Evolutionary conservation across 2,329 filamentous ascomycete species (phyloP).

Genomic region (Bipolaris bicolor): DNA sequence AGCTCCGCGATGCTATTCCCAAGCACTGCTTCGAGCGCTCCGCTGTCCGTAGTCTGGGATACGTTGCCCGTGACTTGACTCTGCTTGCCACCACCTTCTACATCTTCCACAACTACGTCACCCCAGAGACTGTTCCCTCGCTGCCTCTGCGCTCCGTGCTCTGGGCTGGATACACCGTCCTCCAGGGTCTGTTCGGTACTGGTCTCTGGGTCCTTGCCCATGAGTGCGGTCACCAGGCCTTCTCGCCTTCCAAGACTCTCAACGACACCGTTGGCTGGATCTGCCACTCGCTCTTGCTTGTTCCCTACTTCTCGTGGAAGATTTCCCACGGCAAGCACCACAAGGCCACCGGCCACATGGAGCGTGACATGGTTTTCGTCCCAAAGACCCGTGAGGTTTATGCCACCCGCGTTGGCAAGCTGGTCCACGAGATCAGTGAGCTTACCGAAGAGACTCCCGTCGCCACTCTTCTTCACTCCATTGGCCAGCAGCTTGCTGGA

Average conservation of each 20-base stretch:
- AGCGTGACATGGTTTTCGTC: slow-evolving; percentile 99
- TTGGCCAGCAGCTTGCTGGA: slow-evolving; percentile 86
- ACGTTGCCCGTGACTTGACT: slow-evolving; percentile 82
- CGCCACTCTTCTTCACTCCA: slow-evolving; percentile 72
- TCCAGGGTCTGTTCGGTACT: slow-evolving; percentile 92
- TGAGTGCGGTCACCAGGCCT: slow-evolving; percentile 96
- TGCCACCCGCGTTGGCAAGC: slow-evolving; percentile 73
- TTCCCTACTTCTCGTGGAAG: slow-evolving; percentile 99
- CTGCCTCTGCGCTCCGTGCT: slow-evolving; percentile 68
- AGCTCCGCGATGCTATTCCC: slow-evolving; percentile 95
- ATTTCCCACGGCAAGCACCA: slow-evolving; percentile 99
- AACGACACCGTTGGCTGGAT: slow-evolving; percentile 95
- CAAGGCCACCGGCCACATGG: slow-evolving; percentile 97
- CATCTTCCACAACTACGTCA: slow-evolving; percentile 87
- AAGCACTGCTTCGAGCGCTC: slow-evolving; percentile 96
- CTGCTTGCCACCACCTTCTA: slow-evolving; percentile 79
- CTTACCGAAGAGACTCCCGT: slow-evolving; percentile 94
- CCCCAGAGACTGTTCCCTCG: slow-evolving; percentile 79
- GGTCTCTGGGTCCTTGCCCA: slow-evolving; percentile 96
- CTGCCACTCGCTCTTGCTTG: slow-evolving; percentile 83
- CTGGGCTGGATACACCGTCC: slow-evolving; percentile 73
- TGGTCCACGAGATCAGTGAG: slow-evolving; percentile 83
- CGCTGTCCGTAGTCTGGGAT: slow-evolving; percentile 73
- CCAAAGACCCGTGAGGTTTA: slow-evolving; percentile 86
- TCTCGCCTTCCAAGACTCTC: slow-evolving; percentile 87